A percentile compares a stretch with the other conserved stretches of the same genome.
Evolutionary conservation across 1,284 basidiomycete genomes (phyloP).

Genomic region (Austroboletus olivaceoglutinosus): DNA sequence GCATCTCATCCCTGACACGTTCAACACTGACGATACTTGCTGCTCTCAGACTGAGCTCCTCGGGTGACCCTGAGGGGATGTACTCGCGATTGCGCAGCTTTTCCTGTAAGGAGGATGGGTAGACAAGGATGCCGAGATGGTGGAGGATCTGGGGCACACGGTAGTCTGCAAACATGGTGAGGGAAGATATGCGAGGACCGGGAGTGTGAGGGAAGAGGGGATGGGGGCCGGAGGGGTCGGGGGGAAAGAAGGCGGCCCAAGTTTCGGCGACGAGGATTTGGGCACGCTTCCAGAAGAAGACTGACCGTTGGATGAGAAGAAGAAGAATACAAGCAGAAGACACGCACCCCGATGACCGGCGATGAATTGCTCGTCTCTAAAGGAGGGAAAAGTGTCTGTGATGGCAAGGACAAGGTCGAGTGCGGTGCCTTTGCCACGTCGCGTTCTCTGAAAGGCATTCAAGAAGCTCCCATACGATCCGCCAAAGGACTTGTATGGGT

Average conservation of each 20-base stretch:
- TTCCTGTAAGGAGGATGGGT: constrained; percentile 54
- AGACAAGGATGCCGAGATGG: constrained; percentile 69
- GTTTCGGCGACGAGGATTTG: constrained; percentile 83
- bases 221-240: constrained; percentile 43
- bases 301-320: constrained; percentile 35
- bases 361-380: constrained; percentile 65
- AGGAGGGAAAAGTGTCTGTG: constrained; percentile 67
- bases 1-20: constrained; percentile 50
- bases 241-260: constrained; percentile 78
- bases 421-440: constrained; percentile 56
- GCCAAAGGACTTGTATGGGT: constrained; percentile 51
- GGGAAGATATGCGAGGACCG: constrained; percentile 58
- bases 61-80: constrained; percentile 54
- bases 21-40: constrained; percentile 79
- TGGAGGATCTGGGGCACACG: constrained; percentile 82
- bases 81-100: constrained; percentile 43
- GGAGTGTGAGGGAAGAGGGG: constrained; percentile 60
- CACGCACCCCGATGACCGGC: constrained; percentile 56
- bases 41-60: constrained; percentile 71
- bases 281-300: constrained; percentile 80
- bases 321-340: background rate
- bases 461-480: constrained; percentile 72
- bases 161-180: constrained; percentile 89
- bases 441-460: constrained; percentile 52
- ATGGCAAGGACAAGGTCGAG: constrained; percentile 73